A percentile compares a stretch with the other conserved stretches of the same genome.
Evolutionary conservation across 805 yeast genomes (phyloP).

Genomic region (Teunomyces funiuensis): DNA sequence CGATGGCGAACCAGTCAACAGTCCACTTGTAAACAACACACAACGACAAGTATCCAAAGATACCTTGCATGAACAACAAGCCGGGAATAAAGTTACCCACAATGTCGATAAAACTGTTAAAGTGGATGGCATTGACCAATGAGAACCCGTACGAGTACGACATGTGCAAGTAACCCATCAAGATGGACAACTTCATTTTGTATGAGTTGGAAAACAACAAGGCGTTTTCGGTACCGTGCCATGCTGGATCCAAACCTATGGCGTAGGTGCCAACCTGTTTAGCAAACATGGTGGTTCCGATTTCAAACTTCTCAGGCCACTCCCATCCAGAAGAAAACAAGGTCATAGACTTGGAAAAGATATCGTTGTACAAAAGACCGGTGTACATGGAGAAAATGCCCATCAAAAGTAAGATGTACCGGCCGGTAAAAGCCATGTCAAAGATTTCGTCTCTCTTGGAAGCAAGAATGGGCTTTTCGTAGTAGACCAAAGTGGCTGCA

Average conservation of each 20-base stretch:
- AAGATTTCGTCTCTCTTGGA: slow-evolving; percentile 69
- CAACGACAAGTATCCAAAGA: slow-evolving; percentile 69
- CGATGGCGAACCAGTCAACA: slow-evolving; percentile 65
- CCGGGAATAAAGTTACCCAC: slow-evolving; percentile 76
- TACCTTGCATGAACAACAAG: slow-evolving; percentile 70
- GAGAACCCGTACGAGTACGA: slow-evolving; percentile 67
- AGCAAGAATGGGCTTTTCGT: slow-evolving; percentile 51
- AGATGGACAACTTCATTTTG: slow-evolving; percentile 73
- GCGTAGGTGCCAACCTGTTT: slow-evolving; percentile 52
- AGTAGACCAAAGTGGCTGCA: slow-evolving; percentile 52
- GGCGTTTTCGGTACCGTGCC: slow-evolving; percentile 82
- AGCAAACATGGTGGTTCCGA: slow-evolving; percentile 43
- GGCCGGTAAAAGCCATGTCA: slow-evolving; percentile 73
- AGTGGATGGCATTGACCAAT: slow-evolving; percentile 59
- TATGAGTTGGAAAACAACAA: slow-evolving; percentile 69
- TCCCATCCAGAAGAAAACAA: slow-evolving; percentile 70
- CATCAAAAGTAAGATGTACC: slow-evolving; percentile 69
- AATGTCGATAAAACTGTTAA: slow-evolving; percentile 61
- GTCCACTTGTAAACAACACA: slow-evolving; percentile 74
- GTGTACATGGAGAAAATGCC: slow-evolving; percentile 73
- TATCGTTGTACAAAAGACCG: slow-evolving; percentile 70
- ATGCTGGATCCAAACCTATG: slow-evolving; percentile 67
- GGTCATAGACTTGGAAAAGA: slow-evolving; percentile 68
- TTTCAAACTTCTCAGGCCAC: slow-evolving; percentile 53
- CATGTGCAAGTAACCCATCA: slow-evolving; percentile 79